Conservation (phyloP, 2,329 filamentous ascomycete genomes). For the Fusarium sp. region DNA sequence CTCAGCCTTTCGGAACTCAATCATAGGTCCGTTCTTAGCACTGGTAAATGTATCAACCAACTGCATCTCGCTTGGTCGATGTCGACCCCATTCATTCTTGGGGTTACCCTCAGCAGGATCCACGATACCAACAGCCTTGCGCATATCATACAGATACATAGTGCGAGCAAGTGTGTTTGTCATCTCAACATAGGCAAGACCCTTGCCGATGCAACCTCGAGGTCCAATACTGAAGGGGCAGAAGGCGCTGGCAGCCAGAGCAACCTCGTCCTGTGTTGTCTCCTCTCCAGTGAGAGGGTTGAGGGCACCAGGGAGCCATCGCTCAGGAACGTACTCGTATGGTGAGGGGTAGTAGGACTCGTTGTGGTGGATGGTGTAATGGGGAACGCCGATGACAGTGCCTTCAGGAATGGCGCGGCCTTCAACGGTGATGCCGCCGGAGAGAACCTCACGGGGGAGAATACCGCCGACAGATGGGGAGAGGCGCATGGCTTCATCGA, state of each 20-base stretch:
- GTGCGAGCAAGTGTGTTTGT: conserved; percentile 70
- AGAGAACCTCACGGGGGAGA: conserved; percentile 68
- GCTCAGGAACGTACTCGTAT: conserved; percentile 70
- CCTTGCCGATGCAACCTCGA: conserved; percentile 78
- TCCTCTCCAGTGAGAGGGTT: conserved; percentile 51
- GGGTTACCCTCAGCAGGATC: conserved; percentile 65
- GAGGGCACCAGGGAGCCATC: conserved; percentile 67
- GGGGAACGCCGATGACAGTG: conserved; percentile 71
- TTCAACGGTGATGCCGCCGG: conserved; percentile 65
- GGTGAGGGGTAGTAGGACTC: conserved; percentile 69
- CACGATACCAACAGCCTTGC: conserved; percentile 58
- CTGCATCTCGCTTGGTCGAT: conserved; percentile 72
- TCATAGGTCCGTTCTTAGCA: conserved; percentile 75
- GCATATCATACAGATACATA: conserved; percentile 70
- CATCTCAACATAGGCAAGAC: conserved; percentile 75
- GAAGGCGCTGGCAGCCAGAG: conserved; percentile 73
- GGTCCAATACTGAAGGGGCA: conserved; percentile 79
- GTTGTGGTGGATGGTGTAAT: conserved; percentile 77
- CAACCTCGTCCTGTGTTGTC: conserved; percentile 62
- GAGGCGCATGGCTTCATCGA: conserved; percentile 74
- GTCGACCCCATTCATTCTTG: conserved; percentile 64
- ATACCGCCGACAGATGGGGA: conserved; percentile 71
- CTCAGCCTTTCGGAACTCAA: conserved; percentile 65
- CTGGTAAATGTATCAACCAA: conserved; percentile 79
- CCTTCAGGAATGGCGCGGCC: conserved; percentile 66